Evolutionary conservation across 2,329 filamentous ascomycete genomes (phyloP).

Genomic region (Parastagonospora avenae): DNA sequence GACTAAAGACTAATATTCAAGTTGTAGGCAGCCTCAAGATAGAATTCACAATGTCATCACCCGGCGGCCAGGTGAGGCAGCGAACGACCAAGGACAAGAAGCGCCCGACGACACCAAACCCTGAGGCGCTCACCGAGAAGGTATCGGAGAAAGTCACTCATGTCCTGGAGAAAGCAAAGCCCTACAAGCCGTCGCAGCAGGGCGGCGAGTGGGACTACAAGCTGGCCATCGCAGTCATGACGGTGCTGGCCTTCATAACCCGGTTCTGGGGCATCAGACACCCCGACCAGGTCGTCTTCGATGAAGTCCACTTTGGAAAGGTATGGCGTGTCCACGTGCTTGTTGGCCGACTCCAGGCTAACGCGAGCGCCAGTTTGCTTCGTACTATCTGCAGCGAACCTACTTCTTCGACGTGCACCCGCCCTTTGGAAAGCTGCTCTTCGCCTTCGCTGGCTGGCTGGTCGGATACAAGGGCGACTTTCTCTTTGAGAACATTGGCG

Average conservation of each 20-base stretch:
- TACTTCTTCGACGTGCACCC: slow-evolving; percentile 99
- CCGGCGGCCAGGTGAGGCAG: slow-evolving; percentile 44
- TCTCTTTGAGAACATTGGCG: slow-evolving; percentile 98
- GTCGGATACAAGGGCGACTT: slow-evolving; percentile 97
- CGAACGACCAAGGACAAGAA: slow-evolving; percentile 47
- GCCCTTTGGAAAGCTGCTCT: slow-evolving; percentile 96
- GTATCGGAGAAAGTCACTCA: slow-evolving; percentile 33
- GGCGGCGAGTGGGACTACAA: slow-evolving; percentile 82
- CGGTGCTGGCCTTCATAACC: slow-evolving; percentile 82
- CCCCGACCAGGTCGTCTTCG: slow-evolving; percentile 96
- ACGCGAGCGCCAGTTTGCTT: slow-evolving; percentile 52
- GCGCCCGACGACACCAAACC: slow-evolving; percentile 43
- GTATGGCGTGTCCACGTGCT: slow-evolving; percentile 56
- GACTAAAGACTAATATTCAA: slow-evolving; percentile 16
- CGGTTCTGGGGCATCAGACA: slow-evolving; percentile 96
- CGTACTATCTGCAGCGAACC: slow-evolving; percentile 88
- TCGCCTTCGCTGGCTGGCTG: slow-evolving; percentile 95
- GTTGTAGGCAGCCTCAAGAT: slow-evolving; percentile 32
- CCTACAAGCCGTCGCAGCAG: slow-evolving; percentile 39
- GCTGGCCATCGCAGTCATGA: slow-evolving; percentile 77
- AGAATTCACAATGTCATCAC: slow-evolving; percentile 44
- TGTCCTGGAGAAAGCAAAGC: slow-evolving; percentile 39
- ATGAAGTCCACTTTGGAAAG: slow-evolving; percentile 99
- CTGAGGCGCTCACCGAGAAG: slow-evolving; percentile 26
- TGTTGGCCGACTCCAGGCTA: slow-evolving; percentile 15